Conservation (phyloP, 495 filamentous ascomycete genomes). For the Hyaloscypha bicolor region DNA sequence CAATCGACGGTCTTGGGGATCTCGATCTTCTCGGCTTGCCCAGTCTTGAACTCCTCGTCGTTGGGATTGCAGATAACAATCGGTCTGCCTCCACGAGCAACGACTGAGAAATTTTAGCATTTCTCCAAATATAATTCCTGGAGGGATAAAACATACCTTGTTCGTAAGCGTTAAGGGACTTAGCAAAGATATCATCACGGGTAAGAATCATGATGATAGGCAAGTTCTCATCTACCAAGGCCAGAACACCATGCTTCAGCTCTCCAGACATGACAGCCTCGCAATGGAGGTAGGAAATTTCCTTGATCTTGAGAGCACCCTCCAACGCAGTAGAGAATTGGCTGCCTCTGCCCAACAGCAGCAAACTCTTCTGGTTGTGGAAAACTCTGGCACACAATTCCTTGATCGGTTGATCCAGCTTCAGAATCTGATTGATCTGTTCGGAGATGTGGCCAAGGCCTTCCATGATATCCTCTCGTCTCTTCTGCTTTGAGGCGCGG, state of each 20-base stretch:
- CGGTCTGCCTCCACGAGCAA: conserved; percentile 89
- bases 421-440: conserved; percentile 89
- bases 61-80: conserved; percentile 96
- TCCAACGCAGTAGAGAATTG: conserved; percentile 97
- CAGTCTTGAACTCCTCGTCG: conserved; percentile 85
- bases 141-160: conserved; percentile 59
- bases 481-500: conserved; percentile 88
- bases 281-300: conserved; percentile 99
- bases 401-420: conserved; percentile 92
- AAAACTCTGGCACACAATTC: conserved; percentile 84
- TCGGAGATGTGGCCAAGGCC: conserved; percentile 82
- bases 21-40: conserved; percentile 93
- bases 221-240: conserved; percentile 94
- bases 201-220: conserved; percentile 99
- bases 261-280: conserved; percentile 99
- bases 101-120: conserved; percentile 56
- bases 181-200: conserved; percentile 91
- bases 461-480: conserved; percentile 96
- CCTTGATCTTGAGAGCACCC: conserved; percentile 99
- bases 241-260: conserved; percentile 96
- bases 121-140: conserved; percentile 9
- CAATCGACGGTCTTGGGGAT: conserved; percentile 94
- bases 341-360: conserved; percentile 90
- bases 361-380: conserved; percentile 94
- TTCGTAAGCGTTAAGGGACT: conserved; percentile 98